Percentiles rank a stretch among this genome's conserved stretches.
Evolutionary conservation across 768 basidiomycete species (phyloP).

Genomic region (Filobasidium wieringae): DNA sequence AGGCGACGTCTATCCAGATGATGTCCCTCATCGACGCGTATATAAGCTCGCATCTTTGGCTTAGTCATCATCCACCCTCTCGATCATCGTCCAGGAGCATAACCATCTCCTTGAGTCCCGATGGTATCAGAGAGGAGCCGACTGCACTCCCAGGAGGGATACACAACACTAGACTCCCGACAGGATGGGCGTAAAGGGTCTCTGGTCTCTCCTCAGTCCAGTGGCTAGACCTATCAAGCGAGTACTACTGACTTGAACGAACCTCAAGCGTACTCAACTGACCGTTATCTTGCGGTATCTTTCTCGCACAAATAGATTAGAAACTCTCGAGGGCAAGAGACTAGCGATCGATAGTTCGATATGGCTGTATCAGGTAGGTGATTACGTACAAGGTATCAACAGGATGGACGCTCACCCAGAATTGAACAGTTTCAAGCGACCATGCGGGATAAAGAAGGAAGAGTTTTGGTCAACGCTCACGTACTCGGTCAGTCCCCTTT

Average conservation of each 20-base stretch:
- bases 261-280: too few relatives aligned
- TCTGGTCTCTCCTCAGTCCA: slow-evolving; percentile 87
- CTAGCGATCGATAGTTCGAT: slow-evolving; percentile 98
- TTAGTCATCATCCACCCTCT: not conserved
- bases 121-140: too few relatives aligned
- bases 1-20: not conserved
- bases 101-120: not conserved
- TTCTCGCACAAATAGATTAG: too few relatives aligned
- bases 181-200: slow-evolving; percentile 86
- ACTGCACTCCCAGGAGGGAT: too few relatives aligned
- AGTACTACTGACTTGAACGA: not conserved
- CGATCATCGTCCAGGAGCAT: not conserved
- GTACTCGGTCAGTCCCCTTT: slow-evolving; percentile 55
- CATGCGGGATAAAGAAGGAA: slow-evolving; percentile 94
- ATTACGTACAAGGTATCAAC: not conserved
- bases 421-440: slow-evolving; percentile 76
- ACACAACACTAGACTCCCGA: not conserved
- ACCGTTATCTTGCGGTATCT: too few relatives aligned
- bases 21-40: too few relatives aligned
- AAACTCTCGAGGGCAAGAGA: slow-evolving; percentile 85
- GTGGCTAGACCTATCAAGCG: slow-evolving; percentile 88
- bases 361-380: slow-evolving; percentile 77
- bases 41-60: too few relatives aligned
- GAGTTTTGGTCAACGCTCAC: slow-evolving; percentile 80
- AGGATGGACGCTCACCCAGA: not conserved